Evolutionary conservation across 1,284 basidiomycete species (phyloP), one percentile per base, ranked within the genome.

Genomic region (Hemileccinum hortonii): DNA sequence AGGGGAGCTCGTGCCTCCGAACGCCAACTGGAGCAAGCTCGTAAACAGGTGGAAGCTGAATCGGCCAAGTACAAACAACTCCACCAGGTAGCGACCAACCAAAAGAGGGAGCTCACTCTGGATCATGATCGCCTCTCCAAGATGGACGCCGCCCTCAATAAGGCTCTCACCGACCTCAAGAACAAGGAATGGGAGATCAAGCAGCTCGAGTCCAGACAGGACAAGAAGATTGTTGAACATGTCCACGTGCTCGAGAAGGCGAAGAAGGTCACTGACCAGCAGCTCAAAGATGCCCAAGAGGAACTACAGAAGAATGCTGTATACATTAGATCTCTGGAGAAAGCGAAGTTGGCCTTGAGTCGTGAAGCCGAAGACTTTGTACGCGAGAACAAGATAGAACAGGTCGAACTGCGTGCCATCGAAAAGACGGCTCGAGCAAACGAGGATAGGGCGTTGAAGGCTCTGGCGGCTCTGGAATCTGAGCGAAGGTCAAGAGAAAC

Each of bases 191-290:
- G 87, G 80, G 92, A 96, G 54, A 81, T 93, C 56, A 89, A 86
- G 55, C 87, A 94, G 54, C 74, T 95, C 15, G 87, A 92, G 53
- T 88, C 88, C 8, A 84, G 86, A 66, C 92, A 95, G 70, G 94
- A 98, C 77, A 98, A 96, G 78, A 98, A 94, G 14, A 97, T 98
- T 53, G 94, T 99, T 44, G 96, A 99, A 72, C 97, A 99, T 65
- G 94, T 99, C 19, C 91, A 99, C 63, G 97, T 99, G 16, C 80
- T 98, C 7, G 95, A 99, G 69, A 92, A 97, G 65, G 96, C 97
- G 11, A 98, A 98, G 72, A 90, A 90, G 53, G 87, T 97, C 57
- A 97, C 97, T 1, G 96, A 99, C 67, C 84, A 90, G 24, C 93
- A 98, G 68, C 83, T 98, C 8, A 82, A 78, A 24, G 92, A 94